Conservation (phyloP, 176 grass and related monocot species). For the Stipa capillata region DNA sequence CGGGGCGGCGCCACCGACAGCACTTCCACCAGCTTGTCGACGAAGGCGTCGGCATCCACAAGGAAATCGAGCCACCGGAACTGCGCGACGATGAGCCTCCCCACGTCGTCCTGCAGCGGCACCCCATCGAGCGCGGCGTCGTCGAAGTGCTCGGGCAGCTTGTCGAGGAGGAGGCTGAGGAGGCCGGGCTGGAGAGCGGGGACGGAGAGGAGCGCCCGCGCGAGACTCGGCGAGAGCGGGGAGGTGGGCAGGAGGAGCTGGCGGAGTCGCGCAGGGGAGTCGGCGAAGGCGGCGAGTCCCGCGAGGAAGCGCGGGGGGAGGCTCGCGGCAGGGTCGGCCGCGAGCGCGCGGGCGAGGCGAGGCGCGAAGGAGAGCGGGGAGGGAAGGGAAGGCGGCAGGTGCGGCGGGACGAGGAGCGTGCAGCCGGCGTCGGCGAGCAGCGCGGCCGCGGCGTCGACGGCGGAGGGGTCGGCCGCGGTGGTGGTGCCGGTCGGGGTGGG, state of each 20-base stretch:
- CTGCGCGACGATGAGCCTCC: slow-evolving; percentile 60
- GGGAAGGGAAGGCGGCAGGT: slow-evolving; percentile 31
- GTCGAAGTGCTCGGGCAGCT: slow-evolving; percentile 86
- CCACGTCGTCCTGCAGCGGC: slow-evolving; percentile 61
- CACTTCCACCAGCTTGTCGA: slow-evolving; percentile 64
- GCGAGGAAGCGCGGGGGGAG: slow-evolving; percentile 30
- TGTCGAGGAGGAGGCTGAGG: slow-evolving; percentile 72
- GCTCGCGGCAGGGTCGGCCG: slow-evolving; percentile 9
- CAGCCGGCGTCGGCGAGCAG: slow-evolving; percentile 79
- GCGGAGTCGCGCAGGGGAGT: slow-evolving; percentile 36
- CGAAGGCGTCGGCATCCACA: slow-evolving; percentile 48
- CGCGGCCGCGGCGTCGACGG: slow-evolving; percentile 42
- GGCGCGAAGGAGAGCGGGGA: slow-evolving; percentile 28
- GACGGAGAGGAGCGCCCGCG: slow-evolving; percentile 56
- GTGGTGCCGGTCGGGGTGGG: not conserved
- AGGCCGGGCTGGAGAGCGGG: slow-evolving; percentile 61
- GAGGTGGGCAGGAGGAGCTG: slow-evolving; percentile 45
- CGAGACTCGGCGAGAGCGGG: slow-evolving; percentile 42
- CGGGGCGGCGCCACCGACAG: slow-evolving; percentile 72
- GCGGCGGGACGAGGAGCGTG: slow-evolving; percentile 55
- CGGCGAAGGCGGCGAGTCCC: slow-evolving; percentile 43
- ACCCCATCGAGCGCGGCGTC: slow-evolving; percentile 35
- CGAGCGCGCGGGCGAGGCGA: slow-evolving; percentile 44
- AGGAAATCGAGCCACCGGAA: slow-evolving; percentile 88
- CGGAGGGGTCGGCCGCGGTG: not conserved